Evolutionary conservation across 2,329 filamentous ascomycete species (phyloP).

Genomic region (Mariannaea sp.): DNA sequence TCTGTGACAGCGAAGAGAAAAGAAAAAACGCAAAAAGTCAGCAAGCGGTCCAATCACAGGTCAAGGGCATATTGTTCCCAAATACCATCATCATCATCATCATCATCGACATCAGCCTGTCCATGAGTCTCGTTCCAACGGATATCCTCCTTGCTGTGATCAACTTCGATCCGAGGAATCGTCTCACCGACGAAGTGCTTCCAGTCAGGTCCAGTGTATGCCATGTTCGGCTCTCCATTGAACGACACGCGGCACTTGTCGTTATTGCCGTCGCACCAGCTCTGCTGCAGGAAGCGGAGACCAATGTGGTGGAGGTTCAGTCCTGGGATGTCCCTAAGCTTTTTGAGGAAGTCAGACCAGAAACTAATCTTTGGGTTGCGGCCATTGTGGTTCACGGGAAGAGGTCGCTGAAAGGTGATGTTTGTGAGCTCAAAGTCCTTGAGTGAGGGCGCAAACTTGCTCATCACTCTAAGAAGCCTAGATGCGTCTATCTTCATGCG

Average conservation of each 20-base stretch:
- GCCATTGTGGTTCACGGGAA: conserved; percentile 13
- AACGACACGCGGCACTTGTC: conserved; percentile 22
- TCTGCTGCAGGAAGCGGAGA: conserved; percentile 39
- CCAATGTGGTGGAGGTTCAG: conserved; percentile 44
- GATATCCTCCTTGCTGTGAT: conserved; percentile 9
- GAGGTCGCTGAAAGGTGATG: conserved; percentile 38
- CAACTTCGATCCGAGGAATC: conserved; percentile 26
- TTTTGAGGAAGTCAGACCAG: conserved; percentile 48
- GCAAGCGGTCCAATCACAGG: conserved; percentile 23
- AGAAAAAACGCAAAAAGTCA: conserved; percentile 23
- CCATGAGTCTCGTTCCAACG: conserved; percentile 15
- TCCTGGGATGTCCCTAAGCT: conserved; percentile 38
- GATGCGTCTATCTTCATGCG: conserved; percentile 38
- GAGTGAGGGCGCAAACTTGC: conserved; percentile 52
- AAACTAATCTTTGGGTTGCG: conserved; percentile 36
- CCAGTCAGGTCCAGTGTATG: conserved; percentile 45
- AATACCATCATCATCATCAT: conserved; percentile 34
- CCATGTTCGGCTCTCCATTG: conserved; percentile 1
- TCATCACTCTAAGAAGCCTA: conserved; percentile 43
- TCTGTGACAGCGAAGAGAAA: too few relatives aligned
- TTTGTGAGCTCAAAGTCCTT: conserved; percentile 52
- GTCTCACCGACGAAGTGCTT: conserved; percentile 42
- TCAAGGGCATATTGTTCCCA: conserved; percentile 39
- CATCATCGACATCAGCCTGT: too few relatives aligned
- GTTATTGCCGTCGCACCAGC: conserved; percentile 24